Conservation (phyloP, 192 early-diverging fungal species). For the Coemansia javaensis region DNA sequence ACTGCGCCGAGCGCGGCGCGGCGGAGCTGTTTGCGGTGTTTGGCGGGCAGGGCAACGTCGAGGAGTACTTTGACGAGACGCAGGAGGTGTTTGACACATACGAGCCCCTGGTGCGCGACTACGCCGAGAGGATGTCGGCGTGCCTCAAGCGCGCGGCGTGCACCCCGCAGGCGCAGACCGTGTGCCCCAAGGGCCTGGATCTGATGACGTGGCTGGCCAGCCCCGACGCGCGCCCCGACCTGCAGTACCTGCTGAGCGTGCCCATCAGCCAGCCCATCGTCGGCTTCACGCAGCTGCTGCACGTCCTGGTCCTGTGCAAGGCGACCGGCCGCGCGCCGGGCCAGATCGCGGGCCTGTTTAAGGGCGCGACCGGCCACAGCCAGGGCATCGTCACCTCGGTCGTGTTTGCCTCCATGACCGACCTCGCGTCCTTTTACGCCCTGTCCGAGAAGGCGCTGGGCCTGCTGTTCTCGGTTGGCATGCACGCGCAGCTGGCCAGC, state of each 20-base stretch:
- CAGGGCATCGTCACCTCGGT: constrained; percentile 92
- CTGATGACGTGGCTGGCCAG: constrained; percentile 80
- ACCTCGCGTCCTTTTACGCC: constrained; percentile 71
- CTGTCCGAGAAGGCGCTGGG: constrained; percentile 84
- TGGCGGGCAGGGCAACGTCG: constrained; percentile 93
- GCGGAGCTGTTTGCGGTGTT: constrained; percentile 80
- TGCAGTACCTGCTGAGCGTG: constrained; percentile 72
- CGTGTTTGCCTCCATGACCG: constrained; percentile 77
- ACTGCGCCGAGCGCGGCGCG: constrained; percentile 56
- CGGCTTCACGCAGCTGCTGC: constrained; percentile 83
- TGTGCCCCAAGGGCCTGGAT: constrained; percentile 76
- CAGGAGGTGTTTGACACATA: constrained; percentile 75
- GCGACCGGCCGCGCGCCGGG: constrained; percentile 58
- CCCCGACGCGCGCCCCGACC: constrained; percentile 71
- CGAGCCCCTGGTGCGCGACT: constrained; percentile 68
- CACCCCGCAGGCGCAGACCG: constrained; percentile 58
- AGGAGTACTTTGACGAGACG: constrained; percentile 92
- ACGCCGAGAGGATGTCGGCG: constrained; percentile 70
- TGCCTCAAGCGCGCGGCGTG: constrained; percentile 60
- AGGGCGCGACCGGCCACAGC: constrained; percentile 82
- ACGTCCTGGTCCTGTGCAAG: constrained; percentile 81
- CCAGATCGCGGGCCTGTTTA: constrained; percentile 55
- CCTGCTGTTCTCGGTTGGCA: constrained; percentile 84
- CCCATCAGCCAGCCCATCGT: constrained; percentile 83
- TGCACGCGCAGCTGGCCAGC: constrained; percentile 76